Percentiles rank a stretch among this genome's conserved stretches.
These are phyloP conservation scores for Mytilinidion resinicola DNA, from an alignment of 495 filamentous ascomycete genomes.

Conservation along the genomic window DNA sequence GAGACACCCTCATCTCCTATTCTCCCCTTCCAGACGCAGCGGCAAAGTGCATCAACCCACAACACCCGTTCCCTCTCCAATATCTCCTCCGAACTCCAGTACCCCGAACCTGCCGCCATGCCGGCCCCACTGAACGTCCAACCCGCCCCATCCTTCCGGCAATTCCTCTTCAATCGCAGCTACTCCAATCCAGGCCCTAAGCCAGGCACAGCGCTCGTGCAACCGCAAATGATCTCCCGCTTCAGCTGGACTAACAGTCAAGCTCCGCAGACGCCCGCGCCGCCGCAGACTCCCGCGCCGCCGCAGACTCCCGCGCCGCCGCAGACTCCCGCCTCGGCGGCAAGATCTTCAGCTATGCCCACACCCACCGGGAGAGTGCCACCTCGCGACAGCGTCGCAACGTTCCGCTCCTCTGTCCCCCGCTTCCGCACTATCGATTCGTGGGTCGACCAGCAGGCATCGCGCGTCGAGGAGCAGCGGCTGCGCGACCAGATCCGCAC, in stretches of 20 bases:
- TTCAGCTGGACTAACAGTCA: slow-evolving; percentile 31
- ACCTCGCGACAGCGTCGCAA: slow-evolving; percentile 26
- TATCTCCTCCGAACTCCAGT: slow-evolving; percentile 15
- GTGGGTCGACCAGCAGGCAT: slow-evolving; percentile 56
- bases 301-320: background rate
- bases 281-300: slow-evolving; percentile 5
- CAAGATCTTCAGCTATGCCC: background rate
- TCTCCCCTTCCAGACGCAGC: slow-evolving; percentile 14
- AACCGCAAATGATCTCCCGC: slow-evolving; percentile 7
- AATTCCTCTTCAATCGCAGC: slow-evolving; percentile 23
- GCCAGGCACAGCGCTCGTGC: background rate
- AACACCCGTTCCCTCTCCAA: slow-evolving; percentile 17
- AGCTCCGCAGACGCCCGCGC: slow-evolving; percentile 24
- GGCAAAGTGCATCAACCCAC: slow-evolving; percentile 15
- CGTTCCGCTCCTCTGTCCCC: slow-evolving; percentile 31
- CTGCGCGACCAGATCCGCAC: slow-evolving; percentile 15
- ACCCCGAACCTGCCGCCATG: slow-evolving; percentile 4
- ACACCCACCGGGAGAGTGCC: slow-evolving; percentile 7
- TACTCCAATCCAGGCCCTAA: slow-evolving; percentile 2
- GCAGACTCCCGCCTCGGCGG: background rate
- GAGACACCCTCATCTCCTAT: slow-evolving; percentile 18
- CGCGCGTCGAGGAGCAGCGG: slow-evolving; percentile 25
- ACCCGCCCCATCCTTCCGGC: slow-evolving; percentile 24
- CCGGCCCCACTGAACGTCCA: slow-evolving; percentile 5
- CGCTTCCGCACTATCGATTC: slow-evolving; percentile 52